Percentiles rank a stretch among this genome's conserved stretches.
These are phyloP conservation scores for Penicillium canariense DNA, from an alignment of 495 filamentous ascomycete species.

Conservation along the genomic window DNA sequence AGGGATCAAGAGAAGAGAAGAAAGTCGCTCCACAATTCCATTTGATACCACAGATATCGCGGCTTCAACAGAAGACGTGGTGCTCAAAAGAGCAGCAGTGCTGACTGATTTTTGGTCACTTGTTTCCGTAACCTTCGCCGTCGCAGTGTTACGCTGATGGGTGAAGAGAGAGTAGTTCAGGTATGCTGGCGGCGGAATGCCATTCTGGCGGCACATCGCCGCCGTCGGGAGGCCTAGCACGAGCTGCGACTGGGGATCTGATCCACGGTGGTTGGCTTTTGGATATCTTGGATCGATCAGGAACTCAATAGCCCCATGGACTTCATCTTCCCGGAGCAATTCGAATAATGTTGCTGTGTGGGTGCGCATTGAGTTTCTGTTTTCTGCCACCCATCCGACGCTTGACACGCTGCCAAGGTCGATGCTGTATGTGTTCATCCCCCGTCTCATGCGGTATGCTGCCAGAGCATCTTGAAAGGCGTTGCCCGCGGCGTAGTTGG, in stretches of 20 bases:
- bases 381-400: conserved; percentile 52
- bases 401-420: conserved; percentile 56
- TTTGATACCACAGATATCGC: conserved; percentile 21
- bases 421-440: conserved; percentile 40
- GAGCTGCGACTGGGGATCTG: conserved; percentile 13
- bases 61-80: conserved; percentile 7
- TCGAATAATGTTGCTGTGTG: conserved; percentile 22
- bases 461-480: conserved; percentile 44
- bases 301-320: conserved; percentile 30
- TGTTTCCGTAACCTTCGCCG: background rate
- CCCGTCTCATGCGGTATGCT: conserved; percentile 25
- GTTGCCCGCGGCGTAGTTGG: conserved; percentile 56
- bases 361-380: conserved; percentile 15
- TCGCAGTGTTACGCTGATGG: conserved; percentile 16
- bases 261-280: background rate
- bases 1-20: conserved; percentile 31
- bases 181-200: conserved; percentile 23
- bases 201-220: conserved; percentile 23
- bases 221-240: conserved; percentile 25
- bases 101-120: conserved; percentile 11
- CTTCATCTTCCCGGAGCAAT: conserved; percentile 27
- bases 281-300: conserved; percentile 23
- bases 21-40: conserved; percentile 25
- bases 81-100: conserved; percentile 9
- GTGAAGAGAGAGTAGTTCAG: conserved; percentile 31